Evolutionary conservation across 371 early-diverging fungal genomes (phyloP).

Genomic region (Lichtheimia ornata): DNA sequence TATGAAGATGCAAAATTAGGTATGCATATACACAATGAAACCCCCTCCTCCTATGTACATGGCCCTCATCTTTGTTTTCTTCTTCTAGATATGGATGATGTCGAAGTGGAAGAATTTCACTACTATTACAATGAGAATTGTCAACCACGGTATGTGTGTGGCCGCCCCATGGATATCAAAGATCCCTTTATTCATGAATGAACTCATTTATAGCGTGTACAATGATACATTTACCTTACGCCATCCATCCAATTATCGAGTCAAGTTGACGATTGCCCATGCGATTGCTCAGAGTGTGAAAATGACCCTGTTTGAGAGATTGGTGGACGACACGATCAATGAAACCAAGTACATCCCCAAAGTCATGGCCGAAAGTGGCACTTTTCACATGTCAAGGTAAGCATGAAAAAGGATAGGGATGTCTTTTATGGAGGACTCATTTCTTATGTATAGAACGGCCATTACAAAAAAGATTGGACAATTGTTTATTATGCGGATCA

Average conservation of each 20-base stretch:
- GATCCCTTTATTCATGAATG: not conserved
- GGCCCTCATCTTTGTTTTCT: constrained; percentile 4
- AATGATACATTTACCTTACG: constrained; percentile 61
- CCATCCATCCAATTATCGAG: constrained; percentile 54
- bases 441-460: constrained; percentile 39
- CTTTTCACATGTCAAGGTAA: constrained; percentile 73
- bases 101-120: constrained; percentile 90
- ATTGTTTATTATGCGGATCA: constrained; percentile 85
- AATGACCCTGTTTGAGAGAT: constrained; percentile 79
- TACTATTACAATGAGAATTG: constrained; percentile 80
- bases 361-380: constrained; percentile 81
- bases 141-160: constrained; percentile 61
- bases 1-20: constrained; percentile 76
- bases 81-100: constrained; percentile 60
- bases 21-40: constrained; percentile 14
- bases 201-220: constrained; percentile 32
- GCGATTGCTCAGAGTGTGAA: constrained; percentile 89
- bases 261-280: constrained; percentile 79
- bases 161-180: too few species aligned
- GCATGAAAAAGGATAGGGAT: too few species aligned
- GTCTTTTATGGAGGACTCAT: not conserved
- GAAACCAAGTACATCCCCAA: constrained; percentile 85
- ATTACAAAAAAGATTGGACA: constrained; percentile 70
- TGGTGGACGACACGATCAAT: constrained; percentile 83
- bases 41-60: not conserved